Evolutionary conservation across 2,329 filamentous ascomycete genomes (phyloP).

Genomic region (Chaetothyriales sp.): DNA sequence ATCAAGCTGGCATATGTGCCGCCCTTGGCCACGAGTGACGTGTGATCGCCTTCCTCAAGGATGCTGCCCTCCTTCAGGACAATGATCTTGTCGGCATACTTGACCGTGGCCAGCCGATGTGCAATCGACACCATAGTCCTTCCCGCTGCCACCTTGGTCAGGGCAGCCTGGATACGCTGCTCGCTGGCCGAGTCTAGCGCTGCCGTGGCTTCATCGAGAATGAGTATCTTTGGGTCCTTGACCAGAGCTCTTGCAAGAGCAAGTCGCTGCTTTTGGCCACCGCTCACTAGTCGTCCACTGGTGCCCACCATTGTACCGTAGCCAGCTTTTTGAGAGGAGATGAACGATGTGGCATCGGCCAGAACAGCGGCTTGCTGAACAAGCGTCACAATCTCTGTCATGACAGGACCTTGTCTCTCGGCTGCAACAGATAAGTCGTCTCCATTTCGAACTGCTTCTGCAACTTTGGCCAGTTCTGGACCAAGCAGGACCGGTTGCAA

Average conservation of each 20-base stretch:
- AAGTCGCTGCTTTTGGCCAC: conserved; percentile 83
- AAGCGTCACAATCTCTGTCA: conserved; percentile 39
- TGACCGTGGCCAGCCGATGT: conserved; percentile 22
- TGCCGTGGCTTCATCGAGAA: conserved; percentile 26
- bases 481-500: conserved; percentile 17
- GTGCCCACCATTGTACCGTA: conserved; percentile 41
- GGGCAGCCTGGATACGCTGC: conserved; percentile 22
- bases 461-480: conserved; percentile 1
- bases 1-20: conserved; percentile 37
- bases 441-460: conserved; percentile 3
- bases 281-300: conserved; percentile 66
- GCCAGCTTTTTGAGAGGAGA: conserved; percentile 36
- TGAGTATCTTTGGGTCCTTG: conserved; percentile 64
- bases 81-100: conserved; percentile 25
- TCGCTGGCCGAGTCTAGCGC: conserved; percentile 25
- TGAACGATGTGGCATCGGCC: conserved; percentile 45
- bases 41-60: conserved; percentile 23
- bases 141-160: conserved; percentile 19
- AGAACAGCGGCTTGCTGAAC: conserved; percentile 30
- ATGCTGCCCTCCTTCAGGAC: conserved; percentile 23
- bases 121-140: conserved; percentile 19
- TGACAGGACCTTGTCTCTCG: conserved; percentile 17
- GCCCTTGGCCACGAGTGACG: conserved; percentile 20
- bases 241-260: conserved; percentile 75
- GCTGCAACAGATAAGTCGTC: conserved; percentile 2